Evolutionary conservation across 345 rosid genomes (phyloP).

Genomic region (Punica granatum): DNA sequence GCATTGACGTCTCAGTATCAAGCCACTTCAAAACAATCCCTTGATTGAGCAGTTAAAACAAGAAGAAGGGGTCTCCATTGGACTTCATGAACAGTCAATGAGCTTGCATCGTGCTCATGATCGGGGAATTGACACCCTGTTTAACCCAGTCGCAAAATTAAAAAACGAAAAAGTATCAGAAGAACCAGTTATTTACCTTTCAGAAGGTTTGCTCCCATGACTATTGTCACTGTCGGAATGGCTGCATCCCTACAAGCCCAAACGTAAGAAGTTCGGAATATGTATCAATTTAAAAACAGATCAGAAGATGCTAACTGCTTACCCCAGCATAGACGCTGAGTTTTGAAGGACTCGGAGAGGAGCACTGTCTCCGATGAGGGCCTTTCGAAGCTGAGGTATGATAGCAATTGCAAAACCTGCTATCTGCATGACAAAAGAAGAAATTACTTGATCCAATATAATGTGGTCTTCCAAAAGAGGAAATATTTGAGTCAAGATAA

Average conservation of each 20-base stretch:
- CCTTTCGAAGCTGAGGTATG: conserved; percentile 15
- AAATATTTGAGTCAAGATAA: no score
- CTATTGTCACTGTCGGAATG: conserved; percentile 30
- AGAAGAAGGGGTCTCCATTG: no score
- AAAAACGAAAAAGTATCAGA: neutral
- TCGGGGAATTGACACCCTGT: no score
- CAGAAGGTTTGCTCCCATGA: conserved; percentile 46
- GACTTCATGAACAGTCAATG: no score
- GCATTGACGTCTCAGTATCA: neutral
- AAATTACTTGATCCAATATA: neutral
- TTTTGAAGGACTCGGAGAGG: conserved; percentile 28
- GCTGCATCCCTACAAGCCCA: conserved; percentile 27
- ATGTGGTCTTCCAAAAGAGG: neutral
- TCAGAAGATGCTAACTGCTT: neutral
- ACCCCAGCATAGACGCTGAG: conserved; percentile 34
- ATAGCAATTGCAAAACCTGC: conserved; percentile 27
- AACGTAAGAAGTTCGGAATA: neutral
- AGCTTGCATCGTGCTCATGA: no score
- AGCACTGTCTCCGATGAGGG: conserved; percentile 26
- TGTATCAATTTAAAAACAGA: neutral
- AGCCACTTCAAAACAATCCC: neutral
- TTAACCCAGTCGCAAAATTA: neutral
- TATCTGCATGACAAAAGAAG: conserved; percentile 12
- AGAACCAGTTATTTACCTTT: conserved; percentile 12
- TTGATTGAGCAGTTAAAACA: no score